Percentiles rank a stretch among this genome's conserved stretches.
phyloP scores from a whole-genome alignment of 176 grass and related monocot species.

The Themeda triandra region DNA sequence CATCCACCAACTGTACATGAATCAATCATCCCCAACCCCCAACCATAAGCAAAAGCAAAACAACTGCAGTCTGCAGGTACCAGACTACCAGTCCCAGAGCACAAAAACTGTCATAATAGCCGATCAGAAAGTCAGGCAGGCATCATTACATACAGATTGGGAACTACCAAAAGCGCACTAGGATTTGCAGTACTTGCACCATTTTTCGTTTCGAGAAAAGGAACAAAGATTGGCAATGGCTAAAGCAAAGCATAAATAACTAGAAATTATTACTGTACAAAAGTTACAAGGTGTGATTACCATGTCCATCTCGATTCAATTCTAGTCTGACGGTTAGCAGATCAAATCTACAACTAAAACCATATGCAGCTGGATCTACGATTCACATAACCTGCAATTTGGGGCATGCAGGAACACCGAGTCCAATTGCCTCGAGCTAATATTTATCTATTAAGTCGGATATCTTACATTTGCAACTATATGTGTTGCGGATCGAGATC shows the following conservation, averaged over 20 bases:
- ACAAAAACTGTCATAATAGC: neutral
- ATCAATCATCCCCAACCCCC: neutral
- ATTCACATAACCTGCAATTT: constrained; percentile 9
- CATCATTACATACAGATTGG: neutral
- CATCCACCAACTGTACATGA: neutral
- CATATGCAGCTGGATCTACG: neutral
- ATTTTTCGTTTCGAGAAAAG: neutral
- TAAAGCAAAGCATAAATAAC: neutral
- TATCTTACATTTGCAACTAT: constrained; percentile 28
- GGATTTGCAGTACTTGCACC: neutral
- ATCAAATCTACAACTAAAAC: constrained; percentile 16
- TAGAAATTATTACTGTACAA: constrained; percentile 34
- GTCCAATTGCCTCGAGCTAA: neutral
- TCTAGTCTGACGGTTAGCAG: neutral
- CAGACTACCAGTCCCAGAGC: neutral
- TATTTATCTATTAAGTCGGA: constrained; percentile 4
- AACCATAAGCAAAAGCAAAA: neutral
- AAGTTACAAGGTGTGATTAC: constrained; percentile 19
- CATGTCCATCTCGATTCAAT: constrained; percentile 7
- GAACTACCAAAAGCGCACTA: neutral
- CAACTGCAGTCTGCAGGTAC: neutral
- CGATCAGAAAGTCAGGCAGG: neutral
- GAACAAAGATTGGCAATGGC: neutral
- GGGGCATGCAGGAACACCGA: neutral
- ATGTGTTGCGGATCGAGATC: neutral